phyloP scores from a whole-genome alignment of 2,329 filamentous ascomycete species.

The Ophioceras dolichostomum region DNA sequence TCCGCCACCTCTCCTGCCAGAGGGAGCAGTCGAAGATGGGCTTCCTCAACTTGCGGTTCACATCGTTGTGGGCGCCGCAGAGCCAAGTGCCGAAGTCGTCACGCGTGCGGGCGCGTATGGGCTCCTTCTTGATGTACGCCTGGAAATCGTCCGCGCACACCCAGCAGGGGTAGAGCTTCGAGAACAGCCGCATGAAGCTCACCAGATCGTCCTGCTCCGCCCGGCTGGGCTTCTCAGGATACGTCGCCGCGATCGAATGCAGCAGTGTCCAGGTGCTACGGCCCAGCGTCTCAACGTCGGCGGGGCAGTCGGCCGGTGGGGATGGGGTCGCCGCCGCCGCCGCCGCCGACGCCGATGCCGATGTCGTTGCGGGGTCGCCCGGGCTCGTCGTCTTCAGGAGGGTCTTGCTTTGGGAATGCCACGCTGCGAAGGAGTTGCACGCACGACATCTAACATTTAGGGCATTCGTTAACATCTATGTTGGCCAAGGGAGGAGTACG shows the following conservation, averaged over 20 bases:
- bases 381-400: slow-evolving; percentile 23
- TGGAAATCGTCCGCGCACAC: slow-evolving; percentile 88
- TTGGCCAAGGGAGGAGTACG: slow-evolving; percentile 9
- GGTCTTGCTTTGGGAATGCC: slow-evolving; percentile 40
- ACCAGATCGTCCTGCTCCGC: slow-evolving; percentile 64
- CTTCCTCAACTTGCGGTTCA: slow-evolving; percentile 86
- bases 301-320: slow-evolving; percentile 60
- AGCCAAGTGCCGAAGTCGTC: slow-evolving; percentile 72
- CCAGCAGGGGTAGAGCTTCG: slow-evolving; percentile 90
- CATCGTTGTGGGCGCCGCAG: slow-evolving; percentile 77
- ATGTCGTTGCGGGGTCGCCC: slow-evolving; percentile 14
- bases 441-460: slow-evolving; percentile 47
- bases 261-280: slow-evolving; percentile 88
- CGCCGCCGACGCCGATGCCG: slow-evolving; percentile 16
- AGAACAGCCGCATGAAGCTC: slow-evolving; percentile 69
- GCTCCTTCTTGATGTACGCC: slow-evolving; percentile 62
- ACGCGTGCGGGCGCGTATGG: slow-evolving; percentile 44
- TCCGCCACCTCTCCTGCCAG: slow-evolving; percentile 94
- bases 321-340: slow-evolving; percentile 21
- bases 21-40: slow-evolving; percentile 73
- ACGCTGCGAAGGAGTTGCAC: slow-evolving; percentile 56
- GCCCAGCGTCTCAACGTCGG: slow-evolving; percentile 79
- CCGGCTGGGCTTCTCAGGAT: slow-evolving; percentile 57
- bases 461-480: background rate
- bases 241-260: slow-evolving; percentile 80